Evolutionary conservation across 2,329 filamentous ascomycete genomes (phyloP), one percentile per base, ranked within the genome.

Genomic region (Cadophora malorum): DNA sequence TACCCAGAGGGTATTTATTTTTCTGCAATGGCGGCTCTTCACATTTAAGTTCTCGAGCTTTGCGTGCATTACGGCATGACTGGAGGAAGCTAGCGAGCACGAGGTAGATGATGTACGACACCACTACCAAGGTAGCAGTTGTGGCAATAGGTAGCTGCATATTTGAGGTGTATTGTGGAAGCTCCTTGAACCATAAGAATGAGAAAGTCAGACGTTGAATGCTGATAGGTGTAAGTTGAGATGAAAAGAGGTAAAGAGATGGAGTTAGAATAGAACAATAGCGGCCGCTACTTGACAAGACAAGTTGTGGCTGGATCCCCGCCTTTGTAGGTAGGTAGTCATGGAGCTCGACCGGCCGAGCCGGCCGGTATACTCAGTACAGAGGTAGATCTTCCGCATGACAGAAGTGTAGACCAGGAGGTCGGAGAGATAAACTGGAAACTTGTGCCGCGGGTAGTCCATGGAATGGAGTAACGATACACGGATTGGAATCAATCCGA

Each of bases 11-110:
- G 16, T 68, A 74, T 14, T 60, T 47, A 28, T 71, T 74, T 45
- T 71, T 72, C 35, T 71, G 69, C 4, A 61, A 6, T 1, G 73
- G 68, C 4, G 75, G 70, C 12, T 73, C 66, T 67, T 73, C 67
- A 68, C 75, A 77, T 38, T 71, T 68, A 31, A 75, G 70, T 55
- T 74, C 65, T 35, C 70, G 72, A n/a, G 74, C 73, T 65, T 66
- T 69, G 3, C 62, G 47, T 14, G 72, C 64, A 60, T 72, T 69
- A 23, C 63, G 73, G 19, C 70, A 70, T 14, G 72, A 65, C 9
- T 19, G 59, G 56, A 75, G 21, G 49, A 72, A 33, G 50, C 45
- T 45, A 16, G 68, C 35, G 41, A 74, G 16, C 12, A 71, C 12
- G 6, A 33, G 8, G 64, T 71, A 74, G 50, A 72, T 63, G 49